Base-by-base conservation (phyloP, 2,329 filamentous ascomycete species). In the Periglandula ipomoeae region DNA sequence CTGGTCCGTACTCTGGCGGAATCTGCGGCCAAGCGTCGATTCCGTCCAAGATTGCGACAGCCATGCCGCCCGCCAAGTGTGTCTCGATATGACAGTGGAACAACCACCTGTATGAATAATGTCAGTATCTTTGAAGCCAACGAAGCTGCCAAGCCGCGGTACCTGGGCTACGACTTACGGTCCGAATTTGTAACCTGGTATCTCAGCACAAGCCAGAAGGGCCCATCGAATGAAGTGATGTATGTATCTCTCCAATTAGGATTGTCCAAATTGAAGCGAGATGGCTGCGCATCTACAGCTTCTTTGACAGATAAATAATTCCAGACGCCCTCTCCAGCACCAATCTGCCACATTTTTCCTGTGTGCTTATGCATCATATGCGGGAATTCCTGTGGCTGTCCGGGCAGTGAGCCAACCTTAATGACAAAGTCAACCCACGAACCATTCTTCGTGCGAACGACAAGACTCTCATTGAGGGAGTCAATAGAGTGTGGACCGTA, bases 21-120 rank as follows among this genome's bases (percentile, higher is more conserved):
- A 55, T 46, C 5, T 47, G 13, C 5, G 50, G 53, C 24, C 49
- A 55, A 10, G 17, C 41, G 9, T 76, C 72, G 37, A 73, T 58
- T 0, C 72, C 72, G 55, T 76, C 73, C 19, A 75, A 53, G 6
- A 76, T 60, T 1, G 67, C 67, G 45, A 75, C 61, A 0, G 65
- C 66, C 71, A 76, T 75, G 0, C 71, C 72, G 1, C 70, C 71
- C 22, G 61, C 60, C 41, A 74, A 55, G 59, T 77, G 73, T 7
- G 63, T 66, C 52, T 72, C 64, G 17, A 75, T 69, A 56, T 76
- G 73, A 51, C 73, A 76, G 57, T 76, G 73, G 39, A 77, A 53
- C 44, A 76, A 56, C 50, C 67, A 35, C 4, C 35, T 13, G 35
- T 39, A 39, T 39, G n/a, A 39, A 39, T 13, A 7, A 39, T 15